Base-by-base conservation (phyloP, 2,329 filamentous ascomycete species). In the Claviceps capensis region DNA sequence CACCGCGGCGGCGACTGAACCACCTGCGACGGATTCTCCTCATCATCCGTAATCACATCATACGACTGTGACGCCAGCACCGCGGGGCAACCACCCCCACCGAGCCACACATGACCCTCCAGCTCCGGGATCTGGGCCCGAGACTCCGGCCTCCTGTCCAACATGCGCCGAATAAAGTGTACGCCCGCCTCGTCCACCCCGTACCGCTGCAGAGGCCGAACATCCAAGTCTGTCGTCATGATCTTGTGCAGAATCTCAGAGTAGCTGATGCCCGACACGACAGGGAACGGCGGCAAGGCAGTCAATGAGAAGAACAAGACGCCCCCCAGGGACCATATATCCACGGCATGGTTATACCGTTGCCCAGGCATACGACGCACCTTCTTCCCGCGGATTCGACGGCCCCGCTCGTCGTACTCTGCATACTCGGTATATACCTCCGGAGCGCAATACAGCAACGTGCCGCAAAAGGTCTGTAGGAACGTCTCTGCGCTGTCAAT, bases 241-340 rank as follows among this genome's bases (percentile, higher is more conserved):
- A 97, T 93, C 57, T 82, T 86, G 55, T 88, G 76, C 53, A 95
- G 78, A 68, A 97, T 83, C 59, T 87, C 85, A 4, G 82, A 82
- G 55, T 91, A 86, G 56, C 81, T 83, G 49, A 85, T 81, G 58
- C 88, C 87, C 30, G 78, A 81, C 56, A 82, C 81, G 16, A 86
- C 89, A 30, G 84, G 84, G 64, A 88, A 97, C 0, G 93, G 91
- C 30, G 91, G 86, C 34, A 76, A 76, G 11, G 80, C 81, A 5
- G 85, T 89, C n/a, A 98, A 72, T 6, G 88, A 75, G 62, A 86
- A 93, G 70, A 89, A 98, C 5, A 97, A 69, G 1, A 98, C 93
- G 14, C 90, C 93, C 16, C 88, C 93, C 47, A 95, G 80, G 0
- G 93, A 97, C 91, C 93, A 98, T 56, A 96, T 86, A 63, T 98